These are phyloP conservation scores for Leishmania mexicana DNA, from an alignment of 208 protist species.

Conservation along the genomic window DNA sequence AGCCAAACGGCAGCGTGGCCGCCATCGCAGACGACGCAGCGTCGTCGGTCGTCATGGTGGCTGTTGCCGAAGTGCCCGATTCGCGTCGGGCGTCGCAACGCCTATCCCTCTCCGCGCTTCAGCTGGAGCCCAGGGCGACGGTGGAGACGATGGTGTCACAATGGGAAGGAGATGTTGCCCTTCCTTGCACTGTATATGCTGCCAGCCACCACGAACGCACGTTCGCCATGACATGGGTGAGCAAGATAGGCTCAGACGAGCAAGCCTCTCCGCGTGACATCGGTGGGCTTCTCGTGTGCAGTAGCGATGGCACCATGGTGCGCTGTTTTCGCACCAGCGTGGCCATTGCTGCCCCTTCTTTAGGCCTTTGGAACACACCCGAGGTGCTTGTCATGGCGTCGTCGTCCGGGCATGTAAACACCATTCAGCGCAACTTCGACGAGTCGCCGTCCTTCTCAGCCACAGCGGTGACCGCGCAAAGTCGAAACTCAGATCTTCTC, in stretches of 20 bases:
- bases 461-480: conserved; percentile 4
- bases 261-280: background rate
- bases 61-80: conserved; percentile 1
- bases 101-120: background rate
- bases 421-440: conserved; percentile 12
- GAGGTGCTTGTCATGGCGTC: conserved; percentile 10
- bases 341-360: background rate
- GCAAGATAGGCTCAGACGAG: too few relatives aligned
- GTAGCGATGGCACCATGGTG: conserved; percentile 20
- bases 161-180: conserved; percentile 1
- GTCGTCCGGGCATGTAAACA: background rate
- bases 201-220: background rate
- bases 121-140: background rate
- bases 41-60: background rate
- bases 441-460: background rate
- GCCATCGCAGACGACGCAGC: conserved; percentile 17
- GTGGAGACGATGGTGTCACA: background rate
- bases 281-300: conserved; percentile 9
- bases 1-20: conserved; percentile 13
- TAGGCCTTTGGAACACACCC: conserved; percentile 1
- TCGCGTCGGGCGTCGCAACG: background rate
- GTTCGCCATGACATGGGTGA: background rate
- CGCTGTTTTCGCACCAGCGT: background rate
- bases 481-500: conserved; percentile 14
- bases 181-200: background rate